Percentiles rank a stretch among this genome's conserved stretches.
Conservation (phyloP, 2,329 filamentous ascomycete genomes). For the Elsinoe australis region DNA sequence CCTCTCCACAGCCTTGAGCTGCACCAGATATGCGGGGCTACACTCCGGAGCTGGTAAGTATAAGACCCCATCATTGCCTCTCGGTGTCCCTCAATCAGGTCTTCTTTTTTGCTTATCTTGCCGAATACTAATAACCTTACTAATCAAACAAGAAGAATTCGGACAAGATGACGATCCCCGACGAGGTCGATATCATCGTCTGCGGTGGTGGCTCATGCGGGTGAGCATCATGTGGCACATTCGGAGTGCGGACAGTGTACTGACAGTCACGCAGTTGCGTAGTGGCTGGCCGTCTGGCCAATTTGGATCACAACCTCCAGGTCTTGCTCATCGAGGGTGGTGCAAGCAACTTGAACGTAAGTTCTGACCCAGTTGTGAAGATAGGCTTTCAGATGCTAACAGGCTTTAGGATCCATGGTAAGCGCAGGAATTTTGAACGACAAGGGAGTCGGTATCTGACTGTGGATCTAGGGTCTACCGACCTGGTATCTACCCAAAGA, state of each 20-base stretch:
- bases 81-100: background rate
- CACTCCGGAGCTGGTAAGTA: background rate
- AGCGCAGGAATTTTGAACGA: too few relatives aligned
- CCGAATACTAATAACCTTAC: background rate
- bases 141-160: too few relatives aligned
- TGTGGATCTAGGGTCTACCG: slow-evolving; percentile 55
- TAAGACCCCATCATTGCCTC: slow-evolving; percentile 8
- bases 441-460: too few relatives aligned
- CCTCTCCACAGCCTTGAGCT: background rate
- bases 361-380: background rate
- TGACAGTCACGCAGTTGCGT: slow-evolving; percentile 38
- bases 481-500: slow-evolving; percentile 65
- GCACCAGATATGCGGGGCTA: slow-evolving; percentile 9
- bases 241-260: too few relatives aligned
- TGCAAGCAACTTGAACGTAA: slow-evolving; percentile 60
- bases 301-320: slow-evolving; percentile 65
- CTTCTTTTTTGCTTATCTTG: background rate
- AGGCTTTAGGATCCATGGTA: slow-evolving; percentile 51
- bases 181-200: slow-evolving; percentile 75
- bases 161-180: slow-evolving; percentile 54
- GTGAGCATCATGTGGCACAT: slow-evolving; percentile 32
- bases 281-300: slow-evolving; percentile 55
- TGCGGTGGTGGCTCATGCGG: slow-evolving; percentile 65
- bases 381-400: background rate
- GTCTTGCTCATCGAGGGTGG: slow-evolving; percentile 65